Conservation (phyloP, 192 early-diverging fungal species). For the Haplosporangium gracile region DNA sequence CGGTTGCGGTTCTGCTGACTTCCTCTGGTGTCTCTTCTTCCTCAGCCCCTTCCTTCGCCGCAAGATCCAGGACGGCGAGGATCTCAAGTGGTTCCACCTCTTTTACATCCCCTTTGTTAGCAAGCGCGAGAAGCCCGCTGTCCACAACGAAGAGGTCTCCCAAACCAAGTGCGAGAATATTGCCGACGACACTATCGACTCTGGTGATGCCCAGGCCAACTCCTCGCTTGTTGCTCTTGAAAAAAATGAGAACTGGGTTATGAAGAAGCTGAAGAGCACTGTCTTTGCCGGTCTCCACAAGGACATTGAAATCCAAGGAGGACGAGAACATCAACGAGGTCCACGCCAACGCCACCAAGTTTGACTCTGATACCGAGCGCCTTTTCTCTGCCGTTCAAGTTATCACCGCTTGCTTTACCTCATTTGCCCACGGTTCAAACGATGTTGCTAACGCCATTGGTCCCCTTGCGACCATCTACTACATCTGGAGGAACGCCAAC, state of each 20-base stretch:
- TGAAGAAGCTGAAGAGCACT: neutral
- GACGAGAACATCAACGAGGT: constrained; percentile 59
- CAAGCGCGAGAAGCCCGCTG: constrained; percentile 3
- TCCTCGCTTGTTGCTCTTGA: constrained; percentile 18
- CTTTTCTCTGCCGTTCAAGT: constrained; percentile 88
- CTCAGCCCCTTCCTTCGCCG: constrained; percentile 76
- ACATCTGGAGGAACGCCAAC: constrained; percentile 68
- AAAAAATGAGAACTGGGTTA: neutral
- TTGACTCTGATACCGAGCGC: constrained; percentile 83
- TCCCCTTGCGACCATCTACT: constrained; percentile 81
- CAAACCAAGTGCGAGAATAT: neutral
- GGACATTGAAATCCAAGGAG: constrained; percentile 10
- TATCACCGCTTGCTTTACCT: constrained; percentile 84
- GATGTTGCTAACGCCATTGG: constrained; percentile 92
- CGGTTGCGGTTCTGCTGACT: constrained; percentile 67
- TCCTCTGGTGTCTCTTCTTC: constrained; percentile 71
- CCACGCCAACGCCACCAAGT: constrained; percentile 75
- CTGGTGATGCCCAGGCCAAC: constrained; percentile 7
- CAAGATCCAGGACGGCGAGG: constrained; percentile 71
- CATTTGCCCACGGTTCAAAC: constrained; percentile 90
- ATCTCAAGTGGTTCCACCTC: constrained; percentile 80
- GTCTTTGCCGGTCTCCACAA: constrained; percentile 18
- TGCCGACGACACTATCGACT: neutral
- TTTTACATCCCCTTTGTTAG: constrained; percentile 69
- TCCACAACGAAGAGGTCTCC: neutral